These are phyloP conservation scores for Dacryopinax primogenitus DNA, from an alignment of 768 basidiomycete genomes.

Conservation along the genomic window DNA sequence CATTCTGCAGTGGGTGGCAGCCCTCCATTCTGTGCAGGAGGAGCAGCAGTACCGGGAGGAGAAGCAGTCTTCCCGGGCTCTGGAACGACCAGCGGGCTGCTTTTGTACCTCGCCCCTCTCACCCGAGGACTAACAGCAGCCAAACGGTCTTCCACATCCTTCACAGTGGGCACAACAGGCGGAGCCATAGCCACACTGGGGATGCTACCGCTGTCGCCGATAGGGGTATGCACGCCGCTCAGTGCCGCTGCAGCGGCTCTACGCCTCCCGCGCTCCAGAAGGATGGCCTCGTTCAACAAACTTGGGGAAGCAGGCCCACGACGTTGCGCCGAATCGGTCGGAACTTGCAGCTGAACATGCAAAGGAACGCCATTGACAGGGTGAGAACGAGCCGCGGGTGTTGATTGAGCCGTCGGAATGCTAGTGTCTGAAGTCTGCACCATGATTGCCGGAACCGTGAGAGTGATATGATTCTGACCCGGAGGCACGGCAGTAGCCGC, in stretches of 20 bases:
- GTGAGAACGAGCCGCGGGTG: neutral
- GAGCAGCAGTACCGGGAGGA: neutral
- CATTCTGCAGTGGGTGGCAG: neutral
- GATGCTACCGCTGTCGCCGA: slow-evolving; percentile 15
- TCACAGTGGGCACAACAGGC: slow-evolving; percentile 11
- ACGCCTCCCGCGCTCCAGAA: slow-evolving; percentile 54
- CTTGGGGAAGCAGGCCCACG: slow-evolving; percentile 42
- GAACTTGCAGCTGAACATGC: slow-evolving; percentile 1
- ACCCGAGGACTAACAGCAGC: slow-evolving; percentile 16
- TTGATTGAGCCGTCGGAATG: neutral
- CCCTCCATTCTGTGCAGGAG: neutral
- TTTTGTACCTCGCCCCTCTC: slow-evolving; percentile 59
- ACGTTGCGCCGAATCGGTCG: slow-evolving; percentile 21
- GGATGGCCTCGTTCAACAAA: slow-evolving; percentile 43
- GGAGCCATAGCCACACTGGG: slow-evolving; percentile 10
- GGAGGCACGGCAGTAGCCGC: neutral
- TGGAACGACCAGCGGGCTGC: slow-evolving; percentile 39
- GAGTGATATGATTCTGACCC: neutral
- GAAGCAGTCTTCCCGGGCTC: neutral
- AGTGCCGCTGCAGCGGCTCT: slow-evolving; percentile 20
- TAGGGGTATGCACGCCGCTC: slow-evolving; percentile 20
- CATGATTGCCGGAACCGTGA: neutral
- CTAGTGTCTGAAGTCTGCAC: neutral
- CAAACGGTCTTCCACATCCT: slow-evolving; percentile 17
- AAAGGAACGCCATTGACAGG: neutral